A percentile compares a stretch with the other conserved stretches of the same genome.
phyloP scores from a whole-genome alignment of 75 land plant genomes.

The Pinus taeda region DNA sequence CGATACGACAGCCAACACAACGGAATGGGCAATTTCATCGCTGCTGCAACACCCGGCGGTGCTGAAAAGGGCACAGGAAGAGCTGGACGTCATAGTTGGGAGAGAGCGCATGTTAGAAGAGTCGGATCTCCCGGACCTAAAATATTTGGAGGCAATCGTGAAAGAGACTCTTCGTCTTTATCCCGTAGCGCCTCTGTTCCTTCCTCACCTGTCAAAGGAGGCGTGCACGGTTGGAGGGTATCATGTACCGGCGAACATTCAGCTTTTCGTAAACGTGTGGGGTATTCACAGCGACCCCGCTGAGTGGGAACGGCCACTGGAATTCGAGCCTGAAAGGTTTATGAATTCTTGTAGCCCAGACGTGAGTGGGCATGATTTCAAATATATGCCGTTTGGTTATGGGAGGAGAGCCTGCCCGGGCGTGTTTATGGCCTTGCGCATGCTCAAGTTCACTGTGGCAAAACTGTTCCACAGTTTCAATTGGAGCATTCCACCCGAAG shows the following conservation, averaged over 20 bases:
- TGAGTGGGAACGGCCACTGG: neutral
- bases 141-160: too few relatives aligned
- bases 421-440: neutral
- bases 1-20: neutral
- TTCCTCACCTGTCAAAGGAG: neutral
- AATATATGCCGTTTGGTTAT: neutral
- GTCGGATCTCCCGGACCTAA: too few relatives aligned
- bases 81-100: too few relatives aligned
- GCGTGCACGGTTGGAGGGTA: too few relatives aligned
- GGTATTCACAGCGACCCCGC: neutral
- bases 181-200: neutral
- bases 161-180: neutral
- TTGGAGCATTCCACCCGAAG: too few relatives aligned
- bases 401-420: neutral
- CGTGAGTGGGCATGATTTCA: conserved; percentile 7
- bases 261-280: neutral
- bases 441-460: too few relatives aligned
- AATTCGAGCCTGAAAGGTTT: neutral
- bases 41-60: neutral
- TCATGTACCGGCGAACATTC: neutral
- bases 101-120: too few relatives aligned
- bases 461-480: too few relatives aligned
- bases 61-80: too few relatives aligned
- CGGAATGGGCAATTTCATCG: neutral
- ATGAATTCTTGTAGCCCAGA: neutral